Conservation (phyloP, 2,329 filamentous ascomycete genomes). For the Alternaria dauci region DNA sequence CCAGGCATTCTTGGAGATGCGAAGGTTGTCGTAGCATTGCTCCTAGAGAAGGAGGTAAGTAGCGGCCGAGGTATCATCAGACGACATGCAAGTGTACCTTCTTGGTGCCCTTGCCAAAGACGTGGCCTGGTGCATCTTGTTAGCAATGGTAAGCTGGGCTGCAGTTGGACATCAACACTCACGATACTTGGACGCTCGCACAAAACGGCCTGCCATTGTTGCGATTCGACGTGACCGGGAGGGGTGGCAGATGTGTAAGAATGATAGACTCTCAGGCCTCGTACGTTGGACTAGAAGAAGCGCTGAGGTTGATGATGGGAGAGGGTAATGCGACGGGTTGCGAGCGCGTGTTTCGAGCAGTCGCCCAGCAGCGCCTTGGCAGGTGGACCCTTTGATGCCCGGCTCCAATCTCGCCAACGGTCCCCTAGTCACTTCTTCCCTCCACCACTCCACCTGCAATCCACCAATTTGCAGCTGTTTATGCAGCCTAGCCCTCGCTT, state of each 20-base stretch:
- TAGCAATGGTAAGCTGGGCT: constrained; percentile 36
- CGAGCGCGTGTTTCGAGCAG: constrained; percentile 22
- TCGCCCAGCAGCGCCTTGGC: constrained; percentile 16
- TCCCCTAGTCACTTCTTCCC: constrained; percentile 4
- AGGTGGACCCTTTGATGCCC: constrained; percentile 18
- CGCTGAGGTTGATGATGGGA: constrained; percentile 12
- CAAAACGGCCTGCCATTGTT: constrained; percentile 74
- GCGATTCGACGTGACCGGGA: constrained; percentile 11
- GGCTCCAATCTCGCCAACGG: constrained; percentile 12
- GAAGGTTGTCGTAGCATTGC: constrained; percentile 97
- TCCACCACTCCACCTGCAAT: constrained; percentile 11
- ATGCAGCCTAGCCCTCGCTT: constrained; percentile 12
- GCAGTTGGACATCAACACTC: constrained; percentile 38
- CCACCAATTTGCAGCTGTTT: constrained; percentile 15
- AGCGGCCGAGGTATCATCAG: neutral
- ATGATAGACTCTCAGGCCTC: constrained; percentile 19
- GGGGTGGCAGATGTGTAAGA: constrained; percentile 12
- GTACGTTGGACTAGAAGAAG: constrained; percentile 14
- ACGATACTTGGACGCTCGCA: constrained; percentile 78
- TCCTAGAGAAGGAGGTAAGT: constrained; percentile 62
- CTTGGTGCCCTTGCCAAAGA: constrained; percentile 93
- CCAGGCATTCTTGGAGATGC: constrained; percentile 98
- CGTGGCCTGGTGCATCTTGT: constrained; percentile 74
- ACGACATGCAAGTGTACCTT: constrained; percentile 63
- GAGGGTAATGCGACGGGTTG: constrained; percentile 20